Percentiles rank a stretch among this genome's conserved stretches.
Evolutionary conservation across 1,284 basidiomycete genomes (phyloP).

Genomic region (Irpex rosettiformis): DNA sequence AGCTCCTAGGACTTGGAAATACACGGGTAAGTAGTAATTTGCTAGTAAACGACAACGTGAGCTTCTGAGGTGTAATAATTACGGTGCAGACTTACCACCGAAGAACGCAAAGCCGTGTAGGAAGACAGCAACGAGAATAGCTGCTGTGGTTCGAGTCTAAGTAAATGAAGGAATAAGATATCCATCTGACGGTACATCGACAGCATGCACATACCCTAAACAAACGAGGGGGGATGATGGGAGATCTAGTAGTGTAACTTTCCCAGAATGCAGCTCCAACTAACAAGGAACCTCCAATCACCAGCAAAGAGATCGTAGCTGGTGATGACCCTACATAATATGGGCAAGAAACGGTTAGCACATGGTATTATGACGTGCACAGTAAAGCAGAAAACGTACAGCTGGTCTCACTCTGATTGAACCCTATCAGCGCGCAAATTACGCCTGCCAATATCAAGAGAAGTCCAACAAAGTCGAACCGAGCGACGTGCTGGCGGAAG

Average conservation of each 20-base stretch:
- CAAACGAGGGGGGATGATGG: slow-evolving; percentile 74
- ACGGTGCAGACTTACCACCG: slow-evolving; percentile 3
- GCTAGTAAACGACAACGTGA: background rate
- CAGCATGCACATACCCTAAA: slow-evolving; percentile 47
- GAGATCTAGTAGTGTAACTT: slow-evolving; percentile 60
- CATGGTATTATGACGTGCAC: background rate
- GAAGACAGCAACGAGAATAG: slow-evolving; percentile 57
- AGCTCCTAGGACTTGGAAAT: slow-evolving; percentile 42
- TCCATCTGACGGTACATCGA: background rate
- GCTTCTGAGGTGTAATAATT: background rate
- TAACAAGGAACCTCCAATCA: slow-evolving; percentile 62
- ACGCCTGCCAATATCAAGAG: slow-evolving; percentile 64
- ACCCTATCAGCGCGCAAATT: slow-evolving; percentile 76
- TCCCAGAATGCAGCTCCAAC: slow-evolving; percentile 58
- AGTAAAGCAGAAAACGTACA: slow-evolving; percentile 36
- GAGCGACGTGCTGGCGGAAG: slow-evolving; percentile 48
- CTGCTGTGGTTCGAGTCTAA: slow-evolving; percentile 69
- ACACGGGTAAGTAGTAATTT: slow-evolving; percentile 28
- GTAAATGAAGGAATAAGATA: slow-evolving; percentile 55
- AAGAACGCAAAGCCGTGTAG: slow-evolving; percentile 70
- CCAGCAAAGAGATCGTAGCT: slow-evolving; percentile 68
- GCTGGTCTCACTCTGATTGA: slow-evolving; percentile 61
- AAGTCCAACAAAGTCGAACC: slow-evolving; percentile 75
- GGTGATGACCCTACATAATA: slow-evolving; percentile 25
- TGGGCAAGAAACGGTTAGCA: background rate